Base-by-base conservation (phyloP, 768 basidiomycete species). In the Suillus variegatus region DNA sequence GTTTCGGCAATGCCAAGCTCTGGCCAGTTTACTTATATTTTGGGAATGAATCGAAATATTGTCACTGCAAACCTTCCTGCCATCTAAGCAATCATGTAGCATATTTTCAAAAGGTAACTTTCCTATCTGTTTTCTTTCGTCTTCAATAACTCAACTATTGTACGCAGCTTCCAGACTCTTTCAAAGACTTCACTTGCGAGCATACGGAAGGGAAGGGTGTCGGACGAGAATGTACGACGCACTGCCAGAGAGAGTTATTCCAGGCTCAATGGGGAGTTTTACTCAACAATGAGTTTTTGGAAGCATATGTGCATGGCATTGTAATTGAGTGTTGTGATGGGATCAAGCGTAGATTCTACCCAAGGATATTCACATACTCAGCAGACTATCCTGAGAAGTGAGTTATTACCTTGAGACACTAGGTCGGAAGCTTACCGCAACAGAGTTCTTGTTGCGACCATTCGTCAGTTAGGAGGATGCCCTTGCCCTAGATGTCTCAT, bases 401-500 rank as follows among this genome's bases (percentile, higher is more conserved):
- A 36, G 71, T 68, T 36, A 52, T 52, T 22, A 4, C 10, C 55
- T 46, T 2, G n/a, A 46, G 46, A 1, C 9, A 5, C 16, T 38
- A 18, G 55, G 36, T 32, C 25, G 4, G 13, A 25, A 46, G 46
- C 46, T 46, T 20, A 46, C 4, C 1, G 4, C 4, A 25, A 10
- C 28, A 71, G 71, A 66, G 69, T 72, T 7, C 64, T 76, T 0
- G 25, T 76, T 16, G 72, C 71, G 0, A 67, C 61, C 22, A 65
- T 76, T 6, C 68, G 65, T 2, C 66, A 74, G n/a, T 46, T 71
- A 4, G 75, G 73, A 0, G 40, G 35, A 28, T 75, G 74, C 57
- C 74, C 74, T 70, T 77, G 76, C 56, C 73, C 76, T 22, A 64
- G 69, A 2, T 77, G 76, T 63, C 61, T 68, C 0, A 64, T 75